A percentile compares a stretch with the other conserved stretches of the same genome.
These are phyloP conservation scores for Haplosporangium gracile DNA, from an alignment of 192 early-diverging fungal genomes.

Conservation along the genomic window DNA sequence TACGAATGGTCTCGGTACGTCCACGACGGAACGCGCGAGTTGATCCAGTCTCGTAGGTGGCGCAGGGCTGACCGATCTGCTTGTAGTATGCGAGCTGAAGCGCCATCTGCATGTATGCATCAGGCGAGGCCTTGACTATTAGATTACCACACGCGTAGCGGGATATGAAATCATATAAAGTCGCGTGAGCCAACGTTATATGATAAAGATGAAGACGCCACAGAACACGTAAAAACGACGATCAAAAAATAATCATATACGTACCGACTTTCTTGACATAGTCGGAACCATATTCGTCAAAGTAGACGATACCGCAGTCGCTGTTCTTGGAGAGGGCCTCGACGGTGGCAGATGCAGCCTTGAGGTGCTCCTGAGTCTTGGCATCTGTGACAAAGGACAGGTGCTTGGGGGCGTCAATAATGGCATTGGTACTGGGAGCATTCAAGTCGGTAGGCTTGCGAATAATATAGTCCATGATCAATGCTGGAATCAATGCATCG, in stretches of 20 bases:
- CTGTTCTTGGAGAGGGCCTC: constrained; percentile 68
- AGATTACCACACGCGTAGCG: neutral
- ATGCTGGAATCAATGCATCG: constrained; percentile 83
- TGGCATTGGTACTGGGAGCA: constrained; percentile 36
- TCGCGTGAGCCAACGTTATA: neutral
- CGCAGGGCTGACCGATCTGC: constrained; percentile 69
- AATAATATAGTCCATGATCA: constrained; percentile 66
- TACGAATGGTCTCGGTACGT: constrained; percentile 89
- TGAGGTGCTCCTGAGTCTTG: constrained; percentile 48
- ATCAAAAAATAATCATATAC: neutral
- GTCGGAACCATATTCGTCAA: constrained; percentile 76
- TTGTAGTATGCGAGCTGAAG: constrained; percentile 89
- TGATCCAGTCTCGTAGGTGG: constrained; percentile 89
- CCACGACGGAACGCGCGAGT: constrained; percentile 87
- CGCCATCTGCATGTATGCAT: constrained; percentile 90
- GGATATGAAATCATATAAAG: neutral
- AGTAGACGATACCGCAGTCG: constrained; percentile 73
- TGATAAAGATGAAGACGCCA: neutral
- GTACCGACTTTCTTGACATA: constrained; percentile 83
- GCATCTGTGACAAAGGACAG: constrained; percentile 53
- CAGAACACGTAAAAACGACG: neutral
- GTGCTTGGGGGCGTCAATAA: constrained; percentile 39
- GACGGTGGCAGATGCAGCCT: constrained; percentile 66
- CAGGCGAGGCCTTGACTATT: constrained; percentile 69
- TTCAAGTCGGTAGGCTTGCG: constrained; percentile 55